phyloP scores from a whole-genome alignment of 2,329 filamentous ascomycete species.

The Pseudovirgaria hyperparasitica region DNA sequence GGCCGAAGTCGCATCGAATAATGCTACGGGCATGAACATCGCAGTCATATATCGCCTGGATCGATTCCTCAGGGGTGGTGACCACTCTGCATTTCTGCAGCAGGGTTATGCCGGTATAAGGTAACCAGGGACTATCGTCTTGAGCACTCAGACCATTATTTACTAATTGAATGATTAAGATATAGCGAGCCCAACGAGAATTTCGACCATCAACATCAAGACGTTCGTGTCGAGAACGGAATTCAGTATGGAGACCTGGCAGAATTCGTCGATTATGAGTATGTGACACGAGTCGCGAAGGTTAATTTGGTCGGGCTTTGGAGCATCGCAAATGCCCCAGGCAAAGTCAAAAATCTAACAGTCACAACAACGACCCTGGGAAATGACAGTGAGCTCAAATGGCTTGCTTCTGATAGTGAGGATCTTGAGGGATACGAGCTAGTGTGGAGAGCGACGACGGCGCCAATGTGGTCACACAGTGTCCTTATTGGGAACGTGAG shows the following conservation, averaged over 20 bases:
- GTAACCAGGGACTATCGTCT: no score
- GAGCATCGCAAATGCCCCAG: conserved; percentile 40
- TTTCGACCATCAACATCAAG: conserved; percentile 45
- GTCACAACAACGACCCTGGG: conserved; percentile 33
- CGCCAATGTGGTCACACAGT: conserved; percentile 38
- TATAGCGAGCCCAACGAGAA: conserved; percentile 48
- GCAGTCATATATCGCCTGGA: conserved; percentile 44
- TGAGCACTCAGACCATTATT: no score
- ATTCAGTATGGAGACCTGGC: conserved; percentile 42
- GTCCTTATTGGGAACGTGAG: conserved; percentile 37
- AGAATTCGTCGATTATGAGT: conserved; percentile 46
- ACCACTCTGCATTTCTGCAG: conserved; percentile 42
- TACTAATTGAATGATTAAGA: no score
- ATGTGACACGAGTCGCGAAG: conserved; percentile 38
- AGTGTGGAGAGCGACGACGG: conserved; percentile 40
- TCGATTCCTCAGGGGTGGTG: conserved; percentile 43
- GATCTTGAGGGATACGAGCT: conserved; percentile 39
- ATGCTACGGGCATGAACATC: conserved; percentile 41
- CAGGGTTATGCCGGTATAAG: conserved; percentile 42
- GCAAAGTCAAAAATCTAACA: conserved; percentile 35
- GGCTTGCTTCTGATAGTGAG: conserved; percentile 29
- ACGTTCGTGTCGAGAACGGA: conserved; percentile 36
- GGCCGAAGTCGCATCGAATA: conserved; percentile 40
- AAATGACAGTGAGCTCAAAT: conserved; percentile 39
- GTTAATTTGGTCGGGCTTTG: conserved; percentile 44